phyloP scores from a whole-genome alignment of 495 filamentous ascomycete species.

The Penicillium cosmopolitanum region DNA sequence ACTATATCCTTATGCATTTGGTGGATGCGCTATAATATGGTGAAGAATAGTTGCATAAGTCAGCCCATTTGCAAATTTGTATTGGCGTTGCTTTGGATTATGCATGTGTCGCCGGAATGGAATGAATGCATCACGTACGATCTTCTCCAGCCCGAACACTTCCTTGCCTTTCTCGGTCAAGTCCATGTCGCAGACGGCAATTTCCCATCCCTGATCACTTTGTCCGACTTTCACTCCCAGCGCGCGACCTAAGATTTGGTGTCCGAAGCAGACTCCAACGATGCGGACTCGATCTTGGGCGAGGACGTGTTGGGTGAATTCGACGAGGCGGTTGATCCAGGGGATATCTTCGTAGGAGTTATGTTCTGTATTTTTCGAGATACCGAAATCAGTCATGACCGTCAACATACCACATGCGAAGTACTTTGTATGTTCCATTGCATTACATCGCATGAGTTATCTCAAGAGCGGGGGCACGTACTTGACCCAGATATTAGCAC shows the following conservation, averaged over 20 bases:
- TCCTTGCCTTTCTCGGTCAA: constrained; percentile 72
- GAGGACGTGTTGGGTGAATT: constrained; percentile 64
- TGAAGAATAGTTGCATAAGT: constrained; percentile 9
- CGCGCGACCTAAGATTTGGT: constrained; percentile 85
- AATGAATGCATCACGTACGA: constrained; percentile 58
- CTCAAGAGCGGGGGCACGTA: constrained; percentile 26
- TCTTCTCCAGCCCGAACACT: constrained; percentile 68
- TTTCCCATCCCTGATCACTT: constrained; percentile 77
- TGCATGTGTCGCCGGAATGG: background rate
- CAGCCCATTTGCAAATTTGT: background rate
- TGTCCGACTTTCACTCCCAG: constrained; percentile 69
- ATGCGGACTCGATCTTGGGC: constrained; percentile 63
- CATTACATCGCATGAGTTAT: background rate
- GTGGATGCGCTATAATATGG: constrained; percentile 64
- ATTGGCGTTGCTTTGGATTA: background rate
- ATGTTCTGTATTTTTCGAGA: constrained; percentile 38
- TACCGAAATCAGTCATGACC: too few relatives aligned
- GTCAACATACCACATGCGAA: too few relatives aligned
- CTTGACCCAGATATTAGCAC: constrained; percentile 79
- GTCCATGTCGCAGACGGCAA: constrained; percentile 69
- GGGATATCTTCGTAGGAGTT: constrained; percentile 68
- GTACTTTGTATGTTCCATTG: background rate
- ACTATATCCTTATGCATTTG: constrained; percentile 93
- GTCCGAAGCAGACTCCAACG: constrained; percentile 87
- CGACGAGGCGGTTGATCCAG: constrained; percentile 78